A percentile compares a stretch with the other conserved stretches of the same genome.
phyloP scores from a whole-genome alignment of 495 filamentous ascomycete genomes.

The Podospora anserina region DNA sequence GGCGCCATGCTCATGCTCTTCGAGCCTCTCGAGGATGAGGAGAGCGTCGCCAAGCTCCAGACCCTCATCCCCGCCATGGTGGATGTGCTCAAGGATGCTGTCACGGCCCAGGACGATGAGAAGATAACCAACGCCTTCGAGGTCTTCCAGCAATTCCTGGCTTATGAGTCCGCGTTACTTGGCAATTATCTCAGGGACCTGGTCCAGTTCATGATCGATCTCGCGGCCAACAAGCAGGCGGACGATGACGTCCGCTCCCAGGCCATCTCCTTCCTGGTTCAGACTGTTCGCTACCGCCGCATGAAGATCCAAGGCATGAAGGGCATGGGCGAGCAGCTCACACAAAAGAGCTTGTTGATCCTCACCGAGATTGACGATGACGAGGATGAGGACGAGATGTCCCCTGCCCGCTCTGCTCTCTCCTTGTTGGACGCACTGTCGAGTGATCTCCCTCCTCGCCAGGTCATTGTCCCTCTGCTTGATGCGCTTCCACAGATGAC shows the following conservation, averaged over 20 bases:
- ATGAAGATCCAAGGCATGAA: conserved; percentile 87
- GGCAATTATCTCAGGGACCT: conserved; percentile 85
- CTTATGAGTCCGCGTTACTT: conserved; percentile 81
- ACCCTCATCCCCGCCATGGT: conserved; percentile 84
- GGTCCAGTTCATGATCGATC: conserved; percentile 88
- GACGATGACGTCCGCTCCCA: conserved; percentile 85
- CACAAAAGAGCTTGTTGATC: conserved; percentile 78
- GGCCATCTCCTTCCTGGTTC: conserved; percentile 89
- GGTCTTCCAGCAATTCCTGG: conserved; percentile 93
- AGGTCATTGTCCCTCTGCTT: conserved; percentile 90
- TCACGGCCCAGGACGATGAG: conserved; percentile 77
- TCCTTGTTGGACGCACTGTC: conserved; percentile 85
- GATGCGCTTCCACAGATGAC: conserved; percentile 79
- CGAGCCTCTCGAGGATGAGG: conserved; percentile 75
- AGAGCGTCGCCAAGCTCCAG: conserved; percentile 69
- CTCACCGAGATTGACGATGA: conserved; percentile 79
- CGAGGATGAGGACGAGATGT: conserved; percentile 89
- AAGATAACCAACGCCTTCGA: conserved; percentile 86
- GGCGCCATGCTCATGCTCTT: conserved; percentile 84
- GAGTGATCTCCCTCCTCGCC: conserved; percentile 81
- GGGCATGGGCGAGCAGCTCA: conserved; percentile 77
- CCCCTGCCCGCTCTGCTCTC: conserved; percentile 82
- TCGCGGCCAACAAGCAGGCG: conserved; percentile 67
- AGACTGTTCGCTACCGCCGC: conserved; percentile 85
- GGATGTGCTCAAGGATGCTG: conserved; percentile 75